A percentile compares a stretch with the other conserved stretches of the same genome.
Evolutionary conservation across 768 basidiomycete species (phyloP).

Genomic region (Terana coerulea): DNA sequence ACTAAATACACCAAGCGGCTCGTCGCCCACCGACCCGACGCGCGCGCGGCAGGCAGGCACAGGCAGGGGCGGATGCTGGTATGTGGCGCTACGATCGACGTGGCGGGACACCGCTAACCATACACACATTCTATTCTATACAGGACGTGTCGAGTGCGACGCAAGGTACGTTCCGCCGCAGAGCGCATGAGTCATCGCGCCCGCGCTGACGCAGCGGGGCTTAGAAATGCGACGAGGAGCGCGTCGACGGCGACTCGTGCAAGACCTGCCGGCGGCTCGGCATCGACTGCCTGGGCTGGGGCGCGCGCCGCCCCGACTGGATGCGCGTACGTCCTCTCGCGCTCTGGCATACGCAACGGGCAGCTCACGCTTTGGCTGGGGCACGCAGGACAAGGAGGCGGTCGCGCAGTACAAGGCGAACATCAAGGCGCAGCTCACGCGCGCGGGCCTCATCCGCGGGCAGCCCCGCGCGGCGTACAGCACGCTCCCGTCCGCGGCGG

Average conservation of each 20-base stretch:
- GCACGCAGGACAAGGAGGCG: conserved; percentile 68
- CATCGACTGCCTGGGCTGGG: conserved; percentile 85
- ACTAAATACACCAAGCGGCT: conserved; percentile 49
- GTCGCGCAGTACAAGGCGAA: conserved; percentile 81
- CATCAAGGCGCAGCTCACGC: conserved; percentile 77
- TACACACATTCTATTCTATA: conserved; percentile 1
- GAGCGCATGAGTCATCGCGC: conserved; percentile 2
- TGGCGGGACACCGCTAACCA: background rate
- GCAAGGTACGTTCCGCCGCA: conserved; percentile 55
- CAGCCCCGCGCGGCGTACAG: conserved; percentile 62
- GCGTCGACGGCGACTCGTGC: conserved; percentile 70
- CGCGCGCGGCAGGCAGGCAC: conserved; percentile 36
- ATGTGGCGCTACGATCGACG: conserved; percentile 25
- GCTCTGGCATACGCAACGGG: background rate
- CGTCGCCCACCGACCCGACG: conserved; percentile 23
- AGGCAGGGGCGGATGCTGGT: conserved; percentile 81
- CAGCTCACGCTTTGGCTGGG: conserved; percentile 3
- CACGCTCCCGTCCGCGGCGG: conserved; percentile 31
- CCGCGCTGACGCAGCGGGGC: conserved; percentile 14
- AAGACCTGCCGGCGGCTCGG: conserved; percentile 76
- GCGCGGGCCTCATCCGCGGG: conserved; percentile 77
- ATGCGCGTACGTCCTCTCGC: conserved; percentile 58
- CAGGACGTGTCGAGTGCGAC: conserved; percentile 81
- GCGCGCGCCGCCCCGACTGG: conserved; percentile 82
- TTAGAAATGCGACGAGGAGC: conserved; percentile 88